These are phyloP conservation scores for Coniella vitis DNA, from an alignment of 2,329 filamentous ascomycete species.

Conservation along the genomic window DNA sequence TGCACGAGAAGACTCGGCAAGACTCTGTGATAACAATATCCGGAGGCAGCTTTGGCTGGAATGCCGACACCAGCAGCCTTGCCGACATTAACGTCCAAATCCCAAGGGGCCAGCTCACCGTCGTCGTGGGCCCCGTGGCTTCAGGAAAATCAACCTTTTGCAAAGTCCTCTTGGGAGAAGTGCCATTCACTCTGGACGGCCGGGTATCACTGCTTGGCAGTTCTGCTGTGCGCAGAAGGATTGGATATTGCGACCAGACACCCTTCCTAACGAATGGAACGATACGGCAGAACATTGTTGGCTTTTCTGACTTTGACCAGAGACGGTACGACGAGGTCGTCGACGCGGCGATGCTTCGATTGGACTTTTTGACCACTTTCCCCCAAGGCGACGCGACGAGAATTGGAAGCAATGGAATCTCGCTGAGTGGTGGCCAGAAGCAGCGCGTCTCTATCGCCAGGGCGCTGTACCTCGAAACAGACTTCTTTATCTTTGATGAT, in stretches of 20 bases:
- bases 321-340: slow-evolving; percentile 26
- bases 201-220: background rate
- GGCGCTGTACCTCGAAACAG: slow-evolving; percentile 19
- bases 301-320: slow-evolving; percentile 7
- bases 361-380: slow-evolving; percentile 23
- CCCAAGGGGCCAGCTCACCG: slow-evolving; percentile 5
- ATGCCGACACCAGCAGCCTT: slow-evolving; percentile 20
- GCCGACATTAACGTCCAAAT: slow-evolving; percentile 28
- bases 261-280: slow-evolving; percentile 17
- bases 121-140: slow-evolving; percentile 16
- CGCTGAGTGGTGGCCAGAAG: slow-evolving; percentile 30
- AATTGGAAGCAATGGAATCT: slow-evolving; percentile 30
- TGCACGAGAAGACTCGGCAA: slow-evolving; percentile 1
- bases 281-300: slow-evolving; percentile 10
- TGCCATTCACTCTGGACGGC: background rate
- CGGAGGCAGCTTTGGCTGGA: slow-evolving; percentile 30
- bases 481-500: slow-evolving; percentile 31
- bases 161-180: slow-evolving; percentile 16
- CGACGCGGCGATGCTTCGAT: slow-evolving; percentile 24
- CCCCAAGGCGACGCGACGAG: slow-evolving; percentile 28
- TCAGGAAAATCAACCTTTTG: slow-evolving; percentile 17
- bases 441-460: slow-evolving; percentile 23
- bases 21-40: slow-evolving; percentile 5
- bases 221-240: background rate
- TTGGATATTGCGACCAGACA: slow-evolving; percentile 21